Base-by-base conservation (phyloP, 257 asterid genomes). In the Euphrasia confusa region DNA sequence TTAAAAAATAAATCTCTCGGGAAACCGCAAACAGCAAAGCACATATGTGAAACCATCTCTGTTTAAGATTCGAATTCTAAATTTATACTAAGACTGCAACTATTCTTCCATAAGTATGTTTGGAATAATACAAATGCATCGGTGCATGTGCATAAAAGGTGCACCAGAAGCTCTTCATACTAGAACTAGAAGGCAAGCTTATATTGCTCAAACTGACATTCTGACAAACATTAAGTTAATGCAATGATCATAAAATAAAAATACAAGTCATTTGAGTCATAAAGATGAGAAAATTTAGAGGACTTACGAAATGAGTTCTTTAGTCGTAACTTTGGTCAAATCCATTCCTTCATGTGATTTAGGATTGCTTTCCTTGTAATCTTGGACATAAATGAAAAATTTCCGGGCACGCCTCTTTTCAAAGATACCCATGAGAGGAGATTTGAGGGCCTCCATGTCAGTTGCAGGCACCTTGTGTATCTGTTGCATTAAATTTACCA, bases 391-490 rank as follows among this genome's bases (percentile, higher is more conserved):
- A 63, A 88, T 81, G 81, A 92, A 92, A 79, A 88, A 92, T 64
- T 92, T 92, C 10, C 95, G 78, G 54, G 98, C 98, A 68, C 97
- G 97, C 2, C 98, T 88, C 84, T 92, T 92, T 76, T 92, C 98
- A 66, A 92, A 88, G 64, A 92, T 81, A 50, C 98, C 97, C 98
- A 92, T 92, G 60, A 92, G 87, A 68, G 98, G 98, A 66, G 98
- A 92, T 78, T 82, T 92, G 64, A 92, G 85, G 65, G 97, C 97
- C 79, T 92, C 98, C 89, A 91, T 84, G 75, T 92, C 95, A 75
- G 84, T 88, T 68, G 95, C 89, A 24, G 95, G 96, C 68, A 88
- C 96, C 88, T 88, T 88, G 83, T 92, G 89, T 64, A 92, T 85
- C 98, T 92, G 69, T 82, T 68, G 63, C 67, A 70, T 60, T 15